Evolutionary conservation across 139 green algal genomes (phyloP), one percentile per base, ranked within the genome.

Genomic region (Nannochloris sp.): DNA sequence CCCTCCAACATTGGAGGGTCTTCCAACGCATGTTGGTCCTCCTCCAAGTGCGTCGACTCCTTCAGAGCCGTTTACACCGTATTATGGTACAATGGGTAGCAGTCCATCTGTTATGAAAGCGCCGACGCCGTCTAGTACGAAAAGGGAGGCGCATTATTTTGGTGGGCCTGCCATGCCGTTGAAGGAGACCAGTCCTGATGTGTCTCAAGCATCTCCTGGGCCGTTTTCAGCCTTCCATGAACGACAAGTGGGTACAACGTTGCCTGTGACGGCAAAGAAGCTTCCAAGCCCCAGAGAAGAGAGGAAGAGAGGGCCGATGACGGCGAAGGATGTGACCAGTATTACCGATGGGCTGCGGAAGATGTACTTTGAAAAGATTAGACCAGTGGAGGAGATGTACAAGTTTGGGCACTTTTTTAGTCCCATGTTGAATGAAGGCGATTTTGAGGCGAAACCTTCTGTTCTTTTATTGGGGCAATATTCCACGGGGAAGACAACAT

Each of bases 401-500:
- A 92, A 92, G 72, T 97, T 97, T 74, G 79, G 80, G 5, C 72
- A 86, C 67, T 98, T 98, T 63, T 95, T 94, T 77, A 85, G 67
- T 10, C 87, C 89, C 5, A 59, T 90, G 46, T 62, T 95, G 29
- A 89, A 71, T 29, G 84, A 91, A 65, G 76, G 73, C 40, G 93
- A 98, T 73, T 98, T 98, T 74, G 85, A 96, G 43, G 90, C 91
- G 61, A 97, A 97, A 79, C 93, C 93, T 12, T 85, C 72, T 13
- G 85, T 98, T 56, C 81, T 98, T 77, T 83, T 98, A 59, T 85
- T 98, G 60, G 93, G 93, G 0, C 93, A 98, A 77, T 98, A 98
- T 84, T 87, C 68, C 37, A 95, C 91, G 10, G 90, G 90, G n/a
- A 97, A 97, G 76, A 95, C 90, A 23, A 96, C 91, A 0, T 97